phyloP scores from a whole-genome alignment of 176 grass and related monocot species.

The Thinopyrum elongatum region DNA sequence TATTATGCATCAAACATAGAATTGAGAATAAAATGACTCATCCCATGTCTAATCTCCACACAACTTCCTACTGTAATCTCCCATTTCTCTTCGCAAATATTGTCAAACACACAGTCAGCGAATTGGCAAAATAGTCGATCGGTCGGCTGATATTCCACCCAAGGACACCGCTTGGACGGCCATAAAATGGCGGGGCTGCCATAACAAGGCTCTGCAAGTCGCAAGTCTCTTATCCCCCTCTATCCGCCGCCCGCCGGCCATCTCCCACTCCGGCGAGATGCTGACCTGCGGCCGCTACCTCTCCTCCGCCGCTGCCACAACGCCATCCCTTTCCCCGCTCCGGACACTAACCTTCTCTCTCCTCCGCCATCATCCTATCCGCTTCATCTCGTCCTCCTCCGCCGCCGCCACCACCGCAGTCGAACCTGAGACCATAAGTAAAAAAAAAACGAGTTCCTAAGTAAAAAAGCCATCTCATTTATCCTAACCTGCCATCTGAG shows the following conservation, averaged over 20 bases:
- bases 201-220: not conserved
- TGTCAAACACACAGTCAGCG: too few species aligned
- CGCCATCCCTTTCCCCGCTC: not conserved
- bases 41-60: too few species aligned
- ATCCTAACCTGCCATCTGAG: not conserved
- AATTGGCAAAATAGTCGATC: not conserved
- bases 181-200: not conserved
- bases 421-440: constrained; percentile 38
- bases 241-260: constrained; percentile 35
- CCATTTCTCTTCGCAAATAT: too few species aligned
- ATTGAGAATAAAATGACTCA: too few species aligned
- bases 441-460: not conserved
- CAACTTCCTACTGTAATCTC: too few species aligned
- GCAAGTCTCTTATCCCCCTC: constrained; percentile 12
- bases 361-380: constrained; percentile 26
- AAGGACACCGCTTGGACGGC: not conserved
- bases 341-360: constrained; percentile 23
- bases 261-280: constrained; percentile 40
- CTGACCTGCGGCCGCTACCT: constrained; percentile 46
- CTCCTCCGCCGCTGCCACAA: constrained; percentile 25
- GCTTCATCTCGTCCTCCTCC: constrained; percentile 20
- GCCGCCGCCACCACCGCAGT: constrained; percentile 16
- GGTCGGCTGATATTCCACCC: not conserved
- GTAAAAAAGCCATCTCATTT: not conserved
- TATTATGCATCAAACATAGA: too few species aligned